Conservation (phyloP, 257 asterid species). For the Capsicum pubescens region DNA sequence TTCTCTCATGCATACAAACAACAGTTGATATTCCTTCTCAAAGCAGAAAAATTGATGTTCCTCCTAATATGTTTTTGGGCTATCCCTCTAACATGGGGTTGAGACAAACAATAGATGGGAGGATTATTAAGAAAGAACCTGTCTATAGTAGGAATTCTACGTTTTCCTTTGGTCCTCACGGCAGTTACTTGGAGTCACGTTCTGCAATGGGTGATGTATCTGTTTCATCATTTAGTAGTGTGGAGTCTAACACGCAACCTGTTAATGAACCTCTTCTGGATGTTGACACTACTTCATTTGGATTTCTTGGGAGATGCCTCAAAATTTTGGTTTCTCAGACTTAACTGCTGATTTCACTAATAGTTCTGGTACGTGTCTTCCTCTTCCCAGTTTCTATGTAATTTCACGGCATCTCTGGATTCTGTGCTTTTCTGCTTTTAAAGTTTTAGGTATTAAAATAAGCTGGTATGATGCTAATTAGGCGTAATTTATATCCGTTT, state of each 20-base stretch:
- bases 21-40: not conserved
- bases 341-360: no score
- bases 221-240: slow-evolving; percentile 64
- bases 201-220: slow-evolving; percentile 66
- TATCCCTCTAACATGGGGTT: slow-evolving; percentile 58
- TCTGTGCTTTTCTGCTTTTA: no score
- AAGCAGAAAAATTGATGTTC: slow-evolving; percentile 47
- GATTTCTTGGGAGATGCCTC: slow-evolving; percentile 57
- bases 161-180: no score
- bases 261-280: slow-evolving; percentile 58
- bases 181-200: slow-evolving; percentile 43
- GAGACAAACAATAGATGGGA: slow-evolving; percentile 34
- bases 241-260: slow-evolving; percentile 64
- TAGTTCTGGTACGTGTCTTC: no score
- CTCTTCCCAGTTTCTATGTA: no score
- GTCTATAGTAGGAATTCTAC: no score
- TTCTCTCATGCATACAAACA: slow-evolving; percentile 53
- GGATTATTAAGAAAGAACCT: no score
- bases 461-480: no score
- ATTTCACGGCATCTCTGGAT: no score
- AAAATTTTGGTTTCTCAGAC: slow-evolving; percentile 43
- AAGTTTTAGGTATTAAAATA: no score
- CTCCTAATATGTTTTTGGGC: slow-evolving; percentile 54
- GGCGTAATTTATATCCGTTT: no score
- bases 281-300: slow-evolving; percentile 63